phyloP scores from a whole-genome alignment of 1,139 yeast species.

The Geotrichum histeridarum region DNA sequence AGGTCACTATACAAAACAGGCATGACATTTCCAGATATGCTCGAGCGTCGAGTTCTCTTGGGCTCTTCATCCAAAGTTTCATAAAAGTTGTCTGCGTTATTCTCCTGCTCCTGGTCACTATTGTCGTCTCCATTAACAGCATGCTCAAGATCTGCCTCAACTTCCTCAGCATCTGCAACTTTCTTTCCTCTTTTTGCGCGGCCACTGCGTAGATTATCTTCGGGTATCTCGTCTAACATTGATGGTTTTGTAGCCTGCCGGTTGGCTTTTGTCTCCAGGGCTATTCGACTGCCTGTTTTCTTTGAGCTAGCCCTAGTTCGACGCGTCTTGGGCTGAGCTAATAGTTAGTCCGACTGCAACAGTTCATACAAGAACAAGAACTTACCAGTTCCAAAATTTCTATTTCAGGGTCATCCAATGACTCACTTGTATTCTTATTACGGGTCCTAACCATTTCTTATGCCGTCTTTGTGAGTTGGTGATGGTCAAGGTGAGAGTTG shows the following conservation, averaged over 20 bases:
- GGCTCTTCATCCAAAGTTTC: neutral
- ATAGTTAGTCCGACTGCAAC: neutral
- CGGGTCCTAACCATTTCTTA: neutral
- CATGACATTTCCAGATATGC: neutral
- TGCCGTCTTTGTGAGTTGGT: too few relatives aligned
- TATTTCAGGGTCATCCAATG: neutral
- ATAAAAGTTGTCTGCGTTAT: neutral
- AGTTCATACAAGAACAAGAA: neutral
- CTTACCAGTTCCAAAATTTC: neutral
- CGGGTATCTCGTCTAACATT: neutral
- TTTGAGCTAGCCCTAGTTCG: neutral
- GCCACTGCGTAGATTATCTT: neutral
- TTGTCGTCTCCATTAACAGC: neutral
- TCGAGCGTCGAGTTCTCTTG: neutral
- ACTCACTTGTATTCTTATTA: neutral
- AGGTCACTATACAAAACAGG: neutral
- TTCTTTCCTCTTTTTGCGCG: neutral
- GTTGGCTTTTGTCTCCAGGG: neutral
- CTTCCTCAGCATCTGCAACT: too few relatives aligned
- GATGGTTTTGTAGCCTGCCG: neutral
- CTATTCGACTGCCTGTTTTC: neutral
- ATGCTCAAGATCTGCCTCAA: neutral
- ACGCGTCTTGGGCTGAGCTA: neutral
- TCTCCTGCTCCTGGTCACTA: neutral
- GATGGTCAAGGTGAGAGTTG: neutral